These are phyloP conservation scores for Tephrocybe sp. DNA, from an alignment of 768 basidiomycete genomes.

Conservation along the genomic window DNA sequence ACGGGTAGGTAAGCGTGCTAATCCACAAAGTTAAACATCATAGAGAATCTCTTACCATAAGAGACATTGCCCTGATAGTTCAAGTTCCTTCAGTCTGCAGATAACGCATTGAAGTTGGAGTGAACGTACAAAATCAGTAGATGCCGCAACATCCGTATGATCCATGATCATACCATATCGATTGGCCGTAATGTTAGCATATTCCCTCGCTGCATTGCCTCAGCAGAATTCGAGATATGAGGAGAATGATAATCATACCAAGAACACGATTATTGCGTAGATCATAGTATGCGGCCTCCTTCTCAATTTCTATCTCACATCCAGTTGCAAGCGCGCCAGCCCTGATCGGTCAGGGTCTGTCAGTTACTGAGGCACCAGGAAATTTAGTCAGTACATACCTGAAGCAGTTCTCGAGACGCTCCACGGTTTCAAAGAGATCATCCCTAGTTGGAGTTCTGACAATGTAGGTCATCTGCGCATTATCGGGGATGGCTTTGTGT, in stretches of 20 bases:
- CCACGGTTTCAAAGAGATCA: conserved; percentile 51
- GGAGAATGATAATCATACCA: conserved; percentile 30
- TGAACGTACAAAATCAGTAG: conserved; percentile 72
- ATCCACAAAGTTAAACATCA: neutral
- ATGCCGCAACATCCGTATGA: conserved; percentile 43
- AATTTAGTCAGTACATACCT: conserved; percentile 40
- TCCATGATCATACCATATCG: conserved; percentile 41
- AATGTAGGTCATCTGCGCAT: conserved; percentile 70
- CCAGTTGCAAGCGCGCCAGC: conserved; percentile 65
- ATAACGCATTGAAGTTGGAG: conserved; percentile 10
- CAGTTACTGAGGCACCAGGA: conserved; percentile 5
- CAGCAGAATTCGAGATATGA: too few species aligned
- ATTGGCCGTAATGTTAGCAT: conserved; percentile 40
- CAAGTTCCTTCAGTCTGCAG: neutral
- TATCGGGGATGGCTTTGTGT: conserved; percentile 77
- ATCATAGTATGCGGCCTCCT: conserved; percentile 46
- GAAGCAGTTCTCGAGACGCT: conserved; percentile 68
- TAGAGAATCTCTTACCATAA: conserved; percentile 41
- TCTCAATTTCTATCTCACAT: conserved; percentile 46
- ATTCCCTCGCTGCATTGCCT: conserved; percentile 43
- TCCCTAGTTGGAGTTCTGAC: conserved; percentile 65
- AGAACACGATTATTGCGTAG: conserved; percentile 57
- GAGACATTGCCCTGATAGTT: conserved; percentile 66
- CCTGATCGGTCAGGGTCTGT: conserved; percentile 31
- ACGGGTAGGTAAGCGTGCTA: conserved; percentile 7